phyloP scores from a whole-genome alignment of 2,329 filamentous ascomycete genomes.

The Verticillium klebahnii region DNA sequence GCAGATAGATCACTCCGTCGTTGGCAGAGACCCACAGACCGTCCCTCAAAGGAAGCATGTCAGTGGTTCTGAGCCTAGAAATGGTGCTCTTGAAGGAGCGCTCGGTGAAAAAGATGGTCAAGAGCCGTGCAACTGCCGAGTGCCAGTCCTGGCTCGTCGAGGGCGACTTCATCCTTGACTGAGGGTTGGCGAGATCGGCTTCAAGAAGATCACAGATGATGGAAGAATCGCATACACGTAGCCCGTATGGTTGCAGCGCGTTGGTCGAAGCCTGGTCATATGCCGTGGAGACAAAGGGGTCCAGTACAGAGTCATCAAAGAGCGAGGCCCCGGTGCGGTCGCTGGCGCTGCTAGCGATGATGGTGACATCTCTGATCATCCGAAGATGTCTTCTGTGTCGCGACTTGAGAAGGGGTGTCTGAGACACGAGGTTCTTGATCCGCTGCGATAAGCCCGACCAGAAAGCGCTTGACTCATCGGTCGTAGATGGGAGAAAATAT shows the following conservation, averaged over 20 bases:
- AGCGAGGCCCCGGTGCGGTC: slow-evolving; percentile 8
- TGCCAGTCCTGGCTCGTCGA: slow-evolving; percentile 14
- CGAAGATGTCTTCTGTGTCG: not conserved
- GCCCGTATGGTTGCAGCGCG: slow-evolving; percentile 7
- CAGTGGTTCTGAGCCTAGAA: not conserved
- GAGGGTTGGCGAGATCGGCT: slow-evolving; percentile 9
- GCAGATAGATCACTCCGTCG: not conserved
- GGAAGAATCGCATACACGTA: not conserved
- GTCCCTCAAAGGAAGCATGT: not conserved
- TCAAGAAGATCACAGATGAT: slow-evolving; percentile 6
- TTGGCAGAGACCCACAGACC: slow-evolving; percentile 2
- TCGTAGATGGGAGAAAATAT: slow-evolving; percentile 33
- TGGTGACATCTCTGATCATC: not conserved
- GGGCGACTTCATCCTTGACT: slow-evolving; percentile 11
- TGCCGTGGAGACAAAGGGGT: slow-evolving; percentile 7
- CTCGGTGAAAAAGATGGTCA: not conserved
- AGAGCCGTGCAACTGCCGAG: not conserved
- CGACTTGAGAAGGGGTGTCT: slow-evolving; percentile 9
- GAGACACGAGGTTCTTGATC: slow-evolving; percentile 15
- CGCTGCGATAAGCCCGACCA: slow-evolving; percentile 19
- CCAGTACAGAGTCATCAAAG: slow-evolving; percentile 2
- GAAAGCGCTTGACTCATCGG: slow-evolving; percentile 18
- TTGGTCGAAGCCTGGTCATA: not conserved
- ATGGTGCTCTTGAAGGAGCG: not conserved
- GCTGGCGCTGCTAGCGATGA: slow-evolving; percentile 5